These are phyloP conservation scores for Pleodorina starrii DNA, from an alignment of 139 green algal genomes.

Conservation along the genomic window DNA sequence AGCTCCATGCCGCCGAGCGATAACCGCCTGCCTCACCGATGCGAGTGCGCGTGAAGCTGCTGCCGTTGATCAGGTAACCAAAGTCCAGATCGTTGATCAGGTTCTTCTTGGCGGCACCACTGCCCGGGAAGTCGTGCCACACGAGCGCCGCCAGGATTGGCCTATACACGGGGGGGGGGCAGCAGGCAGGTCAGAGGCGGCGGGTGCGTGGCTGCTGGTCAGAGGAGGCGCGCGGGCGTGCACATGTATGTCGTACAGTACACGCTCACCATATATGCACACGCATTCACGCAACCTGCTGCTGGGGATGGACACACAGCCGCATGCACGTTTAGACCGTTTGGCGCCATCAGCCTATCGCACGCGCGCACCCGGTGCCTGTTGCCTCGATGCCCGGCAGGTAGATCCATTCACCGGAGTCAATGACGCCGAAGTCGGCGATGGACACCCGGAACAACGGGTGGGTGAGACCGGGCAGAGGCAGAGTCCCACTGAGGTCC, in stretches of 20 bases:
- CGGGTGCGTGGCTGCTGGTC: no score
- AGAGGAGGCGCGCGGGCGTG: no score
- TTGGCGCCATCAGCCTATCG: background rate
- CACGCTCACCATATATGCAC: no score
- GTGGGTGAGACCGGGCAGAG: conserved; percentile 57
- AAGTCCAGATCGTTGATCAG: conserved; percentile 93
- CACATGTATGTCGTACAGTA: no score
- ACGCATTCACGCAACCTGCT: no score
- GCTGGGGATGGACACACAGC: background rate
- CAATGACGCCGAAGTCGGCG: conserved; percentile 14
- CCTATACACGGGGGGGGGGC: background rate
- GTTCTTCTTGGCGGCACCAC: conserved; percentile 13
- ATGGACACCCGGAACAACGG: conserved; percentile 15
- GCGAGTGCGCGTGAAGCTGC: no score
- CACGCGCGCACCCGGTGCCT: conserved; percentile 52
- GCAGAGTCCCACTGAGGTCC: conserved; percentile 65
- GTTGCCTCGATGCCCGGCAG: conserved; percentile 60
- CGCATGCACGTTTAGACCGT: background rate
- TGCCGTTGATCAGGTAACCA: background rate
- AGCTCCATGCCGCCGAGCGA: no score
- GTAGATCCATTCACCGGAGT: background rate
- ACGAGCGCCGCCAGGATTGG: conserved; percentile 79
- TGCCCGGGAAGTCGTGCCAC: conserved; percentile 73
- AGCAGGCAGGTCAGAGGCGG: no score
- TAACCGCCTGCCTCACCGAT: no score